Conservation (phyloP, 2,329 filamentous ascomycete species). For the Trichoderma aggressivum region DNA sequence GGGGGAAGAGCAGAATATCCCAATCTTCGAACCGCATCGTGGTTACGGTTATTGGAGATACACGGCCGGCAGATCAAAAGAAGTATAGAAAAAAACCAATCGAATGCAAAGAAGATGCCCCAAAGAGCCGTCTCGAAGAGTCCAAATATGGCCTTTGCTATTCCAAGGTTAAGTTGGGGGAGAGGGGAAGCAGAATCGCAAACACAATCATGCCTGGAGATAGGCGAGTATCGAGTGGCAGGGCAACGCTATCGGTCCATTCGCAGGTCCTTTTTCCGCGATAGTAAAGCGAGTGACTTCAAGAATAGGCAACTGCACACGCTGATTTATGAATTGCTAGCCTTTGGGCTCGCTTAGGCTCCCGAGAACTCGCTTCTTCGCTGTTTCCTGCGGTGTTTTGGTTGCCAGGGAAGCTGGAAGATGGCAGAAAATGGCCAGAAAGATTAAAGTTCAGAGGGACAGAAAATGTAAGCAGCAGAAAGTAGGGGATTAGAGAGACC, state of each 20-base stretch:
- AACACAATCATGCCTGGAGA: not conserved
- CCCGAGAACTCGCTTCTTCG: not conserved
- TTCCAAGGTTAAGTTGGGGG: not conserved
- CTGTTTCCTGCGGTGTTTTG: not conserved
- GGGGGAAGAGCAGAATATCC: conserved; percentile 79
- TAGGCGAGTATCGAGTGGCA: not conserved
- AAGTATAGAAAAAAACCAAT: not conserved
- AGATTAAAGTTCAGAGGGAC: not conserved
- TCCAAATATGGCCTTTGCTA: conserved; percentile 5
- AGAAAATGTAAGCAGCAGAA: not conserved
- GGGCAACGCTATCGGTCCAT: conserved; percentile 7
- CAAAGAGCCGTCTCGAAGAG: not conserved
- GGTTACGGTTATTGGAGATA: conserved; percentile 11
- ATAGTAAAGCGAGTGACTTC: not conserved
- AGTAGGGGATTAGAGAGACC: not conserved
- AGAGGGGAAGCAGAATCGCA: not conserved
- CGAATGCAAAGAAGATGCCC: not conserved
- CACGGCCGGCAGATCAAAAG: not conserved
- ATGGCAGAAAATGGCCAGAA: not conserved
- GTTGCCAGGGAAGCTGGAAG: not conserved
- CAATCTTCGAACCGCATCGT: conserved; percentile 82
- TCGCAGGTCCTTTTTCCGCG: not conserved
- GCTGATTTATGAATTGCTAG: not conserved
- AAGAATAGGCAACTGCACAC: not conserved
- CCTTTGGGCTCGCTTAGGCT: not conserved